Conservation (phyloP, 148 eudicot species). For the Rhododendron vialii region DNA sequence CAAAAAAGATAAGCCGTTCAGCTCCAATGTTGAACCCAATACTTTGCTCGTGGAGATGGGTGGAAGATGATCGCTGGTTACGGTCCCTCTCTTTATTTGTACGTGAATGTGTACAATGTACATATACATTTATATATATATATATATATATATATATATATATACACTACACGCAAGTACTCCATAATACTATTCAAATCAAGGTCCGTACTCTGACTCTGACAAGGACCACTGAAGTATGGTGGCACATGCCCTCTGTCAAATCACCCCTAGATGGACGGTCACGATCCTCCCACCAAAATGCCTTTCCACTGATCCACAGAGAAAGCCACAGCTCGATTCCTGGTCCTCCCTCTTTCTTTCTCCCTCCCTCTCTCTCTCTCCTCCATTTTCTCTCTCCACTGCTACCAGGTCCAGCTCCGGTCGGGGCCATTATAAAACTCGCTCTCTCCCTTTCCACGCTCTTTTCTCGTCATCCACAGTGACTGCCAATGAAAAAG, state of each 20-base stretch:
- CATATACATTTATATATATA: background rate
- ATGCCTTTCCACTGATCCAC: conserved; percentile 21
- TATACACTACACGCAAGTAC: background rate
- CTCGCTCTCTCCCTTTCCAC: background rate
- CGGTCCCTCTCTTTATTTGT: background rate
- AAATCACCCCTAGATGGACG: conserved; percentile 45
- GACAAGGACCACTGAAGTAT: conserved; percentile 79
- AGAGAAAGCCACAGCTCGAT: conserved; percentile 6
- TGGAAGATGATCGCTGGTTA: too few relatives aligned
- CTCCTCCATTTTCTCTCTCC: conserved; percentile 22
- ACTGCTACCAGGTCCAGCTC: conserved; percentile 34
- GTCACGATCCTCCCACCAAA: conserved; percentile 30
- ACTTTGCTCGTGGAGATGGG: too few relatives aligned
- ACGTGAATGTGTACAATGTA: background rate
- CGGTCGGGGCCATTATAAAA: conserved; percentile 34
- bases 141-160: too few relatives aligned
- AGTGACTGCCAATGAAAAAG: conserved; percentile 17
- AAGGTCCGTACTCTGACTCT: conserved; percentile 88
- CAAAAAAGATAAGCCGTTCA: too few relatives aligned
- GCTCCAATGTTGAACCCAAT: too few relatives aligned
- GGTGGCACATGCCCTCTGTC: conserved; percentile 99
- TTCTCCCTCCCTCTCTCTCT: background rate
- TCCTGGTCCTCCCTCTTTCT: background rate
- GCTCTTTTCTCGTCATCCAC: background rate
- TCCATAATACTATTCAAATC: background rate